Percentiles rank a stretch among this genome's conserved stretches.
phyloP scores from a whole-genome alignment of 768 basidiomycete species.

The Chalciporus chontae region DNA sequence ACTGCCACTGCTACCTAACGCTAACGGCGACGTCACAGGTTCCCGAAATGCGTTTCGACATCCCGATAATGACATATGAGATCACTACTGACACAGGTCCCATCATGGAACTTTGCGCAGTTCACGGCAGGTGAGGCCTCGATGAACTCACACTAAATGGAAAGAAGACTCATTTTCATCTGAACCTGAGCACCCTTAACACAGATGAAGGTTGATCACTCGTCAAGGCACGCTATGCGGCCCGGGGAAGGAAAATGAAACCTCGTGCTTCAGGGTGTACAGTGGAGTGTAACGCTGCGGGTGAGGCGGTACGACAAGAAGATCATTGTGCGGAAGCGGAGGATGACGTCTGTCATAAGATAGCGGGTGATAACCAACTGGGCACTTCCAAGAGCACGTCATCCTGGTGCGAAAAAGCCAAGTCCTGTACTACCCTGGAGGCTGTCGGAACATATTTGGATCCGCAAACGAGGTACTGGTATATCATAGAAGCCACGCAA shows the following conservation, averaged over 20 bases:
- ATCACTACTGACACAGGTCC: constrained; percentile 5
- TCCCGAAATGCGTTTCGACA: not conserved
- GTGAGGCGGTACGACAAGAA: constrained; percentile 17
- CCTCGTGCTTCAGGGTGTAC: constrained; percentile 19
- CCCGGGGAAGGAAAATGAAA: constrained; percentile 18
- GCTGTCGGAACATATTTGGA: not conserved
- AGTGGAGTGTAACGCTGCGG: constrained; percentile 4
- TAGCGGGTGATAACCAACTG: constrained; percentile 12
- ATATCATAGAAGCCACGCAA: not conserved
- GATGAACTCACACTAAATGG: constrained; percentile 10
- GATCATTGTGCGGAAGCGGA: constrained; percentile 13
- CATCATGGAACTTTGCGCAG: constrained; percentile 9
- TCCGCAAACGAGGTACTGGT: not conserved
- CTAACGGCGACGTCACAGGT: constrained; percentile 15
- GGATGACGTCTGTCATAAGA: constrained; percentile 17
- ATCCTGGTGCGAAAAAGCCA: not conserved
- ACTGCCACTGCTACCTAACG: not conserved
- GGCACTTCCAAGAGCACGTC: constrained; percentile 3
- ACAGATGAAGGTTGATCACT: constrained; percentile 6
- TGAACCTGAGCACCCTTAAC: not conserved
- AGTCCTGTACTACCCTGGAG: not conserved
- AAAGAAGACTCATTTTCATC: not conserved
- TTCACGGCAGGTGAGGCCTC: not conserved
- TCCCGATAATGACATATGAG: not conserved
- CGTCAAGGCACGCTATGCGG: constrained; percentile 14